phyloP scores from a whole-genome alignment of 495 filamentous ascomycete genomes.

The Bryoglossum gracile region DNA sequence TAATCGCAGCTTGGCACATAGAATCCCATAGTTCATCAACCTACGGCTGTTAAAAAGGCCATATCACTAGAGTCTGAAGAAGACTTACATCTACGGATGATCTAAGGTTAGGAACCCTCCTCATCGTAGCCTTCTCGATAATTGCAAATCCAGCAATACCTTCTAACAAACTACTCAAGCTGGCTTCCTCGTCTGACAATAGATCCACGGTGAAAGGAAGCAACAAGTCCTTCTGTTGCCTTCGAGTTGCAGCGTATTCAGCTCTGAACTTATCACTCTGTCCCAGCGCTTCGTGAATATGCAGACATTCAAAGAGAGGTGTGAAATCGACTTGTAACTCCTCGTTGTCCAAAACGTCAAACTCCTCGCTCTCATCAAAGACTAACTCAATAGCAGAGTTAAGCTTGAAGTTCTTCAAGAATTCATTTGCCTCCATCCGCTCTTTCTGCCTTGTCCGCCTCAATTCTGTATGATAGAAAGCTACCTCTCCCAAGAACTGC shows the following conservation, averaged over 20 bases:
- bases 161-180: conserved; percentile 79
- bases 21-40: conserved; percentile 98
- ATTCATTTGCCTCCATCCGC: conserved; percentile 60
- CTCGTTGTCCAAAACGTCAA: conserved; percentile 89
- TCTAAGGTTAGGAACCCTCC: conserved; percentile 69
- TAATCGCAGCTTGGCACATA: conserved; percentile 84
- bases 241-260: conserved; percentile 83
- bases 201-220: conserved; percentile 67
- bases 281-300: conserved; percentile 93
- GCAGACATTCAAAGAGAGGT: conserved; percentile 88
- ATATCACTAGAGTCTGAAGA: background rate
- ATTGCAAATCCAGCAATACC: conserved; percentile 96
- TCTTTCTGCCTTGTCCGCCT: conserved; percentile 79
- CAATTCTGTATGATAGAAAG: conserved; percentile 89
- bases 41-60: conserved; percentile 37
- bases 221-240: conserved; percentile 85
- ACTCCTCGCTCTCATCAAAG: conserved; percentile 90
- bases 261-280: conserved; percentile 83
- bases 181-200: conserved; percentile 61
- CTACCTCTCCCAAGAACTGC: conserved; percentile 92
- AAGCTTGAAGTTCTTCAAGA: conserved; percentile 74
- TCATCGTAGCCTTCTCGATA: conserved; percentile 89
- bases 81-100: conserved; percentile 71
- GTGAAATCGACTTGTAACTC: conserved; percentile 91
- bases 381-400: conserved; percentile 96